Conservation (phyloP, 805 yeast genomes). For the Yarrowia keelungensis region DNA sequence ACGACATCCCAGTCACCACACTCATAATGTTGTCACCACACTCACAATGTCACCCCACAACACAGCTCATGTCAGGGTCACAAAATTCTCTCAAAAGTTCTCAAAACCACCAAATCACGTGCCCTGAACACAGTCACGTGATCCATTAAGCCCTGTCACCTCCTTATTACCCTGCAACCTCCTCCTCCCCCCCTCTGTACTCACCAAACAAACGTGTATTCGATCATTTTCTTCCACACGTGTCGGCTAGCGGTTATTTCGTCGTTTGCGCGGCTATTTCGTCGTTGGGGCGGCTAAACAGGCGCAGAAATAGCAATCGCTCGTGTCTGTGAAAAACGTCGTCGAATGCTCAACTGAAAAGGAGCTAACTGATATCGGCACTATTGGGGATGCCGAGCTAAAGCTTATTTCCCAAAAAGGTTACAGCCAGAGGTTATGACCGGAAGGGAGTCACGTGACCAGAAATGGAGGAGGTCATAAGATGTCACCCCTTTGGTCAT, state of each 20-base stretch:
- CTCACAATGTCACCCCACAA: too few relatives aligned
- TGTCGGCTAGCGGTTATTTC: not conserved
- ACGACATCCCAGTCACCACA: too few relatives aligned
- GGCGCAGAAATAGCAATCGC: too few relatives aligned
- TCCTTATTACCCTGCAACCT: not conserved
- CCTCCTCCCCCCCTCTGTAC: not conserved
- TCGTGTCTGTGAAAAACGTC: too few relatives aligned
- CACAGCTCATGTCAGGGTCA: too few relatives aligned
- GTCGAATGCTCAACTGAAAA: not conserved
- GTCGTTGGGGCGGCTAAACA: too few relatives aligned
- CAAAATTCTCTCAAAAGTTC: too few relatives aligned
- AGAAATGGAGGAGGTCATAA: too few relatives aligned
- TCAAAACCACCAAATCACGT: too few relatives aligned
- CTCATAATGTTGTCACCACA: too few relatives aligned
- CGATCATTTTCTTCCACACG: slow-evolving; percentile 1
- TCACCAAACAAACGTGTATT: slow-evolving; percentile 38
- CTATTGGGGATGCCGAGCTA: slow-evolving; percentile 7
- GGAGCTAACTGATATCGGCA: slow-evolving; percentile 5
- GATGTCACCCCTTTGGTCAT: too few relatives aligned
- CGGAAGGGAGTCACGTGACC: not conserved
- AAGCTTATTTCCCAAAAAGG: not conserved
- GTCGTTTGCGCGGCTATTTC: not conserved
- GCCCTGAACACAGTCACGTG: not conserved
- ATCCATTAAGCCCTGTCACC: not conserved
- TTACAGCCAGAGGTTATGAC: too few relatives aligned